Evolutionary conservation across 1,284 basidiomycete genomes (phyloP), one percentile per base, ranked within the genome.

Genomic region (Ustilago xerochloae): DNA sequence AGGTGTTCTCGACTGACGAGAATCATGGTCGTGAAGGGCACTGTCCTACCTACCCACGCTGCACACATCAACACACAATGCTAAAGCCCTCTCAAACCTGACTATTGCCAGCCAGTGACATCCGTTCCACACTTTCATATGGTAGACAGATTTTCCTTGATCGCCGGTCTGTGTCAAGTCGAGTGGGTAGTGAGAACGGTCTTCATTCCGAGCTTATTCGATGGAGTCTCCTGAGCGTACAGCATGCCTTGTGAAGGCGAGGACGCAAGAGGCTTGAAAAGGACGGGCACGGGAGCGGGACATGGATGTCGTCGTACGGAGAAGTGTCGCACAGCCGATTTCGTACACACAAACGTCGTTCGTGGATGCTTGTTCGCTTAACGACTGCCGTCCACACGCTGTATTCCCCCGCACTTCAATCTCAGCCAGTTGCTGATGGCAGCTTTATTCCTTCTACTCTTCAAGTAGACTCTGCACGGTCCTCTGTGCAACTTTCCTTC

Each of bases 401-500:
- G n/a, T 41, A 28, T 46, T n/a, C 43, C 43, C 43, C 43, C 43
- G 43, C 43, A 46, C 43, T 46, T 28, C n/a, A 20, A 10, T 20
- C 18, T 41, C 38, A 41, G 38, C n/a, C 12, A 7, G 35, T 16
- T 10, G 35, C 15, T 38, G 35, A 38, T 38, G 35, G 35, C 35
- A 38, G 16, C 35, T 38, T 38, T n/a, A 16, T 38, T 10, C 20
- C 38, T 13, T n/a, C 13, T 6, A n/a, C n/a, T n/a, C n/a, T n/a
- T n/a, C n/a, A n/a, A n/a, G n/a, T n/a, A n/a, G n/a, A n/a, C 7
- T 41, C n/a, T 41, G 35, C 43, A 46, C 43, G 43, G 43, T 46
- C 43, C 43, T 46, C 24, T 20, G 38, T 41, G 18, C 38, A 41
- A 6, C 41, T 43, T 47, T 12, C 10, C 16, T 10, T 20, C 15